Base-by-base conservation (phyloP, 2,329 filamentous ascomycete species). In the Tothia fuscella region DNA sequence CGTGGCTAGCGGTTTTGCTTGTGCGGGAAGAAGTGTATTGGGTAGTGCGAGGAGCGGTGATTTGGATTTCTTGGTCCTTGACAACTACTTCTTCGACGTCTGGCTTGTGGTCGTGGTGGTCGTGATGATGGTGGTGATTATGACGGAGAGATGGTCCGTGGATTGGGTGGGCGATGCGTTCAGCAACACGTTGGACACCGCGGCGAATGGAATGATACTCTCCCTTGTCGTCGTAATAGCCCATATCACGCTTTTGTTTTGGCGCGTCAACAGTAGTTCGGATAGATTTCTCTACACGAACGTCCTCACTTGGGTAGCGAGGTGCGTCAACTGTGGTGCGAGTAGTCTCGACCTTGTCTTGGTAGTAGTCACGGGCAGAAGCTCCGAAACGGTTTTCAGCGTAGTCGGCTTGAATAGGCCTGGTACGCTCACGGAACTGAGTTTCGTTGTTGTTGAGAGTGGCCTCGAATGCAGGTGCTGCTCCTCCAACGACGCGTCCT, bases 161-260 rank as follows among this genome's bases (percentile, higher is more conserved):
- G 62, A 78, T 71, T 51, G 76, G 75, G 64, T 80, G 76, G 46
- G 76, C 57, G 62, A 82, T 66, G 53, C 70, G 70, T 58, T 82
- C 78, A 56, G 74, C 76, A 55, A 74, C 77, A 56, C 72, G 70
- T 65, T 78, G 71, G 52, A 82, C 68, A 60, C 78, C 78, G 63
- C 79, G 76, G 65, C 79, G 78, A 71, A 83, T 76, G 53, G 74
- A 78, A 67, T 82, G 79, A 67, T 82, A 82, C 53, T 82, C 72
- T 59, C 78, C 79, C 62, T 82, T 77, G 68, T 82, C 75, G 75
- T 82, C 79, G 78, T 82, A 82, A 70, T 82, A 83, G 71, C 79
- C 79, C 79, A 83, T 83, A 58, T 78, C 77, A 71, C 63, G 64
- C 60, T 67, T 64, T 58, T 63, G 63, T 52, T 63, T 59, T 48